Conservation (phyloP, 2,329 filamentous ascomycete genomes). For the Elsinoe australis region DNA sequence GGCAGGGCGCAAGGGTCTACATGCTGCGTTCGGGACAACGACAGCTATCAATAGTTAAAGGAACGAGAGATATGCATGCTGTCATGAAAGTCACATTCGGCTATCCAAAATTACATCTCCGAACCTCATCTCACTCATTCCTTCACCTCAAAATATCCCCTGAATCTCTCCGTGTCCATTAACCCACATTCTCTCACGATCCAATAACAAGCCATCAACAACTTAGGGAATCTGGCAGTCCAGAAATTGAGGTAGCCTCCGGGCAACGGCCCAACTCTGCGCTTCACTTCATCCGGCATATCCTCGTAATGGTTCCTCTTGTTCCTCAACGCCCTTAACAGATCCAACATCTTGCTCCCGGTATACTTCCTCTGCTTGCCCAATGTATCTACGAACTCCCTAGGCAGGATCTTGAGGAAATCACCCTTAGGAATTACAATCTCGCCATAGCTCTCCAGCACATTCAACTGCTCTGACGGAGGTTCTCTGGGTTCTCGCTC, state of each 20-base stretch:
- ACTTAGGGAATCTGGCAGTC: slow-evolving; percentile 67
- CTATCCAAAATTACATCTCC: too few relatives aligned
- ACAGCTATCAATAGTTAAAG: too few relatives aligned
- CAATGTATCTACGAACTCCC: slow-evolving; percentile 77
- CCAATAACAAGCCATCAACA: slow-evolving; percentile 72
- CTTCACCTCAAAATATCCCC: slow-evolving; percentile 53
- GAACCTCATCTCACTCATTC: background rate
- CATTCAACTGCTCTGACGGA: slow-evolving; percentile 58
- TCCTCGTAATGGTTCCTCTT: slow-evolving; percentile 98
- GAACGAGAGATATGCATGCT: too few relatives aligned
- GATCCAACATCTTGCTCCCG: slow-evolving; percentile 71
- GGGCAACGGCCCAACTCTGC: slow-evolving; percentile 63
- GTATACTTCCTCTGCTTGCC: slow-evolving; percentile 95
- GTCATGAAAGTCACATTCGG: too few relatives aligned
- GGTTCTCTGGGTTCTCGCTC: slow-evolving; percentile 85
- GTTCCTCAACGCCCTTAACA: slow-evolving; percentile 82
- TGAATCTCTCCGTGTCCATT: slow-evolving; percentile 58
- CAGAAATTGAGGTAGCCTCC: slow-evolving; percentile 74
- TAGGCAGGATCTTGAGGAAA: slow-evolving; percentile 68
- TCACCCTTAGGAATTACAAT: slow-evolving; percentile 46
- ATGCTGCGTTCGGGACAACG: too few relatives aligned
- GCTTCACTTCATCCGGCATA: slow-evolving; percentile 73
- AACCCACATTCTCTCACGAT: slow-evolving; percentile 61
- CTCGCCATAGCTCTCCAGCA: slow-evolving; percentile 39
- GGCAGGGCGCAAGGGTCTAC: background rate